phyloP scores from a whole-genome alignment of 176 grass and related monocot species.

The Microstegium vimineum region DNA sequence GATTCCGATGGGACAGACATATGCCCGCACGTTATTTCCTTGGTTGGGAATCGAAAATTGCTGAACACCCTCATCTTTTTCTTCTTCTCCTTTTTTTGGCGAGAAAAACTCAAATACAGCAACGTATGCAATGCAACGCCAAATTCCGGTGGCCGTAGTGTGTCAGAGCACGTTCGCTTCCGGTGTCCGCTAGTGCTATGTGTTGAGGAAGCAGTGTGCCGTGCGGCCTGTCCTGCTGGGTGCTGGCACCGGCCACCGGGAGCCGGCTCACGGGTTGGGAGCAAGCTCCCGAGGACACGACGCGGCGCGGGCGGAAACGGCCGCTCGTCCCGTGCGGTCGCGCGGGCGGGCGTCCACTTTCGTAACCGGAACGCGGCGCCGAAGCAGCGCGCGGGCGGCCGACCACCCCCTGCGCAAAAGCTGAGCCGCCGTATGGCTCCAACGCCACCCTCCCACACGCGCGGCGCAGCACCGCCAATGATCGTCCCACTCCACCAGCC shows the following conservation, averaged over 20 bases:
- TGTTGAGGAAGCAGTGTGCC: not conserved
- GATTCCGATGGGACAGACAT: conserved; percentile 17
- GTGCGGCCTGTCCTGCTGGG: not conserved
- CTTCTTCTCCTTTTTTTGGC: not conserved
- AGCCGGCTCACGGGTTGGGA: not conserved
- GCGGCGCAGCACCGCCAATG: not conserved
- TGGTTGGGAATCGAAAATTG: not conserved
- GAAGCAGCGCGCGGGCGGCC: not conserved
- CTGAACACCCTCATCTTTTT: not conserved
- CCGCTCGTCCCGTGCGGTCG: not conserved
- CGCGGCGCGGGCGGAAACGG: not conserved
- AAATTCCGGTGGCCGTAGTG: not conserved
- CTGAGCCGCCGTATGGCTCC: conserved; percentile 22
- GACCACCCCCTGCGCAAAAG: conserved; percentile 5
- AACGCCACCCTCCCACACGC: not conserved
- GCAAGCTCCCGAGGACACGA: conserved; percentile 13
- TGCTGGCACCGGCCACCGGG: not conserved
- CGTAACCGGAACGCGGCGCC: conserved; percentile 24
- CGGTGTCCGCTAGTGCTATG: not conserved
- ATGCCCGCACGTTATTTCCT: conserved; percentile 12
- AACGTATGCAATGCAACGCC: not conserved
- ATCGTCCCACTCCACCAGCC: not conserved
- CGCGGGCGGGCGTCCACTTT: not conserved
- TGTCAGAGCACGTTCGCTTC: not conserved
- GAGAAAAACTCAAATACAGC: not conserved